Percentiles rank a stretch among this genome's conserved stretches.
Conservation (phyloP, 441 rosid genomes). For the Populus tomentosa region DNA sequence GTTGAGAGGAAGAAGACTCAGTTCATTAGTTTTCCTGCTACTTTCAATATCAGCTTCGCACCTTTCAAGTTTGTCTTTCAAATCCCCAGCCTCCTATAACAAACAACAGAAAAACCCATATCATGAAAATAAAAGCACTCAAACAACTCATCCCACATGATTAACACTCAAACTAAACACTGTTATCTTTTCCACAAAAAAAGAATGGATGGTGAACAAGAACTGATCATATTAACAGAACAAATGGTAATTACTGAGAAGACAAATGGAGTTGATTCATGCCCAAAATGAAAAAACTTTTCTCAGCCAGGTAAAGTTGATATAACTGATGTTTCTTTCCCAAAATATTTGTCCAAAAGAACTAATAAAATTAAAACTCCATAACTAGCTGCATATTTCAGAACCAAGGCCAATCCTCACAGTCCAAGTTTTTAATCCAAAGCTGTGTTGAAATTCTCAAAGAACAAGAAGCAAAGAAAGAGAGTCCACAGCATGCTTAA, state of each 20-base stretch:
- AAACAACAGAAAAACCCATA: not conserved
- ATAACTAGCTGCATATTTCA: not conserved
- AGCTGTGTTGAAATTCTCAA: not conserved
- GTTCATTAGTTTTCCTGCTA: constrained; percentile 66
- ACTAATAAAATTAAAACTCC: not conserved
- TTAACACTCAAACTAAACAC: constrained; percentile 14
- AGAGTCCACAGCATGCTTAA: not conserved
- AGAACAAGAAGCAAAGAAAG: not conserved
- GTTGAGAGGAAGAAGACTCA: constrained; percentile 62
- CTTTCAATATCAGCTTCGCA: constrained; percentile 82
- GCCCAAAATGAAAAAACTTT: not conserved
- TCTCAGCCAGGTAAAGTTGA: not conserved
- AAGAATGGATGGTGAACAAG: not conserved
- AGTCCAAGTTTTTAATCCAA: not conserved
- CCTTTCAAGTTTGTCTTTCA: constrained; percentile 65
- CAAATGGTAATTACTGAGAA: not conserved
- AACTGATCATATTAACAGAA: not conserved
- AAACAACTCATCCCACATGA: not conserved
- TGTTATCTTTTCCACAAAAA: not conserved
- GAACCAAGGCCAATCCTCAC: not conserved
- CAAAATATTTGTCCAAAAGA: not conserved
- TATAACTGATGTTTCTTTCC: not conserved
- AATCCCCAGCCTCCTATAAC: constrained; percentile 60
- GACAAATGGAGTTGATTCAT: not conserved
- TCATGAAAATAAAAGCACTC: not conserved